Evolutionary conservation across 768 basidiomycete genomes (phyloP), one percentile per base, ranked within the genome.

Genomic region (Kwoniella dendrophila): DNA sequence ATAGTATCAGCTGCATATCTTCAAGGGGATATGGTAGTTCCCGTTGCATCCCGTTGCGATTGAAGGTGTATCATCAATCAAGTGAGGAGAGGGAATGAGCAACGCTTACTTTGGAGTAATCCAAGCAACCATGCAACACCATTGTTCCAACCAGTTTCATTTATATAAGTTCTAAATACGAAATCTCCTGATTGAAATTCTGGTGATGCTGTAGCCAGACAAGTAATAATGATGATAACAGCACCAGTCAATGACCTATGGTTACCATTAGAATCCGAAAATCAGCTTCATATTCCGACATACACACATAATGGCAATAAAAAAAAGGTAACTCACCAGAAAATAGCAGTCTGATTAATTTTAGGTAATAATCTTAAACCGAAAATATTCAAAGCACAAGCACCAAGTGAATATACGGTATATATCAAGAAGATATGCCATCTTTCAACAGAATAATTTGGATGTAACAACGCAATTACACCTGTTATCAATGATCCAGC

Each of bases 391-490:
- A 72, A 20, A 4, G 63, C 22, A 36, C 51, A 64, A 12, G 73
- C 73, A 14, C 68, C 64, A 44, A 74, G 55, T 41, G 61, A 67
- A 68, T 71, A 74, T 11, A 40, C 71, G 30, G 73, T 40, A 63
- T 73, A 76, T 43, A 74, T 64, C 36, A 74, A 55, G 66, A 74
- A 76, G 43, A 69, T 74, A 33, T 72, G 68, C 61, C 63, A 74
- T 16, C 53, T 16, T 48, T 69, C 38, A 8, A 66, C 45, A 32
- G 66, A 66, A 53, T 72, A 76, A 50, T 69, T 54, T 5, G 60
- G 60, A 49, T 71, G 60, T 26, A 58, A 36, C 18, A 75, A 60
- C 24, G 67, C 55, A 50, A 71, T 71, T 4, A 67, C 61, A n/a
- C 71, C 68, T 27, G 69, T 70, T 56, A 71, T 70, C 16, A 74